These are phyloP conservation scores for Cladorrhinum sp. DNA, from an alignment of 2,329 filamentous ascomycete genomes.

Conservation along the genomic window DNA sequence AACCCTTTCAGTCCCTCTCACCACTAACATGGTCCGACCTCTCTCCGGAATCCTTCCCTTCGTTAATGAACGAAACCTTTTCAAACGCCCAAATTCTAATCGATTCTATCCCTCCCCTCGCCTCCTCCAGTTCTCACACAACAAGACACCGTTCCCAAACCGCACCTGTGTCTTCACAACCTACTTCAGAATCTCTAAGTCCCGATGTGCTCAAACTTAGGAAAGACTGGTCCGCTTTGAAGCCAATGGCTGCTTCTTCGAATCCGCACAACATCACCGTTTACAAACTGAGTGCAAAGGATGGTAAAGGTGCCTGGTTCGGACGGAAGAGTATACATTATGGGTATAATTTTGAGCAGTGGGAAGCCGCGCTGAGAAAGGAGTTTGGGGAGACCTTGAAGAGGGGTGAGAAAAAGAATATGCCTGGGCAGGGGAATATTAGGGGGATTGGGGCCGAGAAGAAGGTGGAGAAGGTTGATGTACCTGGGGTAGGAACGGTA, in stretches of 20 bases:
- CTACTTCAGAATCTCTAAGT: slow-evolving; percentile 45
- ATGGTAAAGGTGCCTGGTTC: slow-evolving; percentile 88
- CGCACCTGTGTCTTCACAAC: slow-evolving; percentile 31
- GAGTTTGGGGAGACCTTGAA: slow-evolving; percentile 76
- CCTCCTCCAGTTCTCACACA: slow-evolving; percentile 25
- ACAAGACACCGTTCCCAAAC: slow-evolving; percentile 37
- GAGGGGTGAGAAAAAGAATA: slow-evolving; percentile 37
- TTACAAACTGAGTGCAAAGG: slow-evolving; percentile 75
- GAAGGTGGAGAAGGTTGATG: slow-evolving; percentile 61
- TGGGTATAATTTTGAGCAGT: slow-evolving; percentile 61
- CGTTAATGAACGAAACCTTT: slow-evolving; percentile 17
- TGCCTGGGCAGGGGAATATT: slow-evolving; percentile 70
- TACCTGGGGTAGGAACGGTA: slow-evolving; percentile 55
- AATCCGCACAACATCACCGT: slow-evolving; percentile 73
- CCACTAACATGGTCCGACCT: slow-evolving; percentile 25
- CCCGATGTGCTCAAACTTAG: slow-evolving; percentile 48
- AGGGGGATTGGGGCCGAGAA: slow-evolving; percentile 82
- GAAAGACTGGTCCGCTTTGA: slow-evolving; percentile 84
- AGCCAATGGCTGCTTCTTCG: slow-evolving; percentile 49
- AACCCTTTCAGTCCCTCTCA: slow-evolving; percentile 27
- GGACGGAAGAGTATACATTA: slow-evolving; percentile 79
- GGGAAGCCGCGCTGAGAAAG: slow-evolving; percentile 67
- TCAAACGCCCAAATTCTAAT: slow-evolving; percentile 24
- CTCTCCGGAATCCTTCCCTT: slow-evolving; percentile 16
- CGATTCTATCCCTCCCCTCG: slow-evolving; percentile 25